Base-by-base conservation (phyloP, 2,329 filamentous ascomycete genomes). In the Xylaria arbuscula region DNA sequence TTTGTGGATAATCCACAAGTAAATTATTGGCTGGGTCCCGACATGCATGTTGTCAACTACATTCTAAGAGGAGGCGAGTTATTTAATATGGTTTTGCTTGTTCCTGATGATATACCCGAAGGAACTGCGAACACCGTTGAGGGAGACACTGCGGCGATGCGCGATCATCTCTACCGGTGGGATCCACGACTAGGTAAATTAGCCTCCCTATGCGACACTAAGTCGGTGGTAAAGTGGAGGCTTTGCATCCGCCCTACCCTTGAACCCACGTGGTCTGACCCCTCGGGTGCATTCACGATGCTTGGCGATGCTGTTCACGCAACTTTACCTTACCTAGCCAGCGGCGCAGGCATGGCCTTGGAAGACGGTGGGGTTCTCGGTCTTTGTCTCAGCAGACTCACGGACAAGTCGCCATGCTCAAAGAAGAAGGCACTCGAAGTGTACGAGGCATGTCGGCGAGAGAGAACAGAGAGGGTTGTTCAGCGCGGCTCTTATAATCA, bases 311-410 rank as follows among this genome's bases (percentile, higher is more conserved):
- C 70, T 4, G 67, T 70, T 19, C 69, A 91, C 69, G 88, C 89
- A 0, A 90, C 88, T 0, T 80, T 91, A 0, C 89, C 89, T 0
- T 91, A 91, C 73, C 80, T 89, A 0, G 87, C 87, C 1, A 76
- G 68, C 40, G 83, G 86, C 1, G 87, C 87, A 0, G 87, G 87
- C 1, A 89, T 89, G 87, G 84, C 85, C 3, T 80, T 90, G 0
- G 88, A 90, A 76, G 88, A 90, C 63, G 88, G 82, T 0, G 86
- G 72, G 8, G 74, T 72, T 5, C 62, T 76, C 3, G 75, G 88
- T 0, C 78, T 88, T 53, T 88, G 86, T 64, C 81, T 89, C 0
- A 82, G 82, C 0, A 81, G 81, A 4, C 70, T 88, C 1, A 81
- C 79, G 0, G 79, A 82, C 42, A 79, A 77, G 64, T 82, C 80